Evolutionary conservation across 306 rosid species (phyloP).

Genomic region (Chamaecrista fasciculata): DNA sequence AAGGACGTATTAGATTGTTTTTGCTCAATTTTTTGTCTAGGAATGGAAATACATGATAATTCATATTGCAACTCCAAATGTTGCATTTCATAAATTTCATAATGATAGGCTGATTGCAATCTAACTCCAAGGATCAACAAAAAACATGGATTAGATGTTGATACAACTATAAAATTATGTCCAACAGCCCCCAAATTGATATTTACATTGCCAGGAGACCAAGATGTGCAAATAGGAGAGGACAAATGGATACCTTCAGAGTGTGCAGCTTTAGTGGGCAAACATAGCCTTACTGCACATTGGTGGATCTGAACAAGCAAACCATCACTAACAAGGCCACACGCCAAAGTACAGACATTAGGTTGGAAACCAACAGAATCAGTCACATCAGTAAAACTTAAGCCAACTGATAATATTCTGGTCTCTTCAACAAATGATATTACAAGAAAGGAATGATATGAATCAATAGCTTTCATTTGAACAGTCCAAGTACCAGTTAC

Average conservation of each 20-base stretch:
- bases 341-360: slow-evolving; percentile 82
- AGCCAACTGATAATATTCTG: slow-evolving; percentile 87
- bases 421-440: slow-evolving; percentile 95
- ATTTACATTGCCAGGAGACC: slow-evolving; percentile 66
- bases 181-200: slow-evolving; percentile 97
- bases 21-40: slow-evolving; percentile 45
- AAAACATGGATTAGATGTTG: slow-evolving; percentile 89
- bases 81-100: slow-evolving; percentile 82
- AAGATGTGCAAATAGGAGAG: slow-evolving; percentile 76
- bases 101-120: slow-evolving; percentile 46
- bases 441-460: slow-evolving; percentile 81
- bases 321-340: slow-evolving; percentile 78
- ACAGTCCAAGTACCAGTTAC: slow-evolving; percentile 83
- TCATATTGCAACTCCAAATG: slow-evolving; percentile 72
- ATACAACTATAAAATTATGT: slow-evolving; percentile 74
- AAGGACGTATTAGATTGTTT: slow-evolving; percentile 38
- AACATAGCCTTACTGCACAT: slow-evolving; percentile 76
- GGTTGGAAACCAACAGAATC: slow-evolving; percentile 95
- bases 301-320: slow-evolving; percentile 81
- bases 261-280: slow-evolving; percentile 85
- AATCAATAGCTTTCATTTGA: slow-evolving; percentile 70
- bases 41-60: slow-evolving; percentile 88
- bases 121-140: slow-evolving; percentile 79
- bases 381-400: slow-evolving; percentile 91
- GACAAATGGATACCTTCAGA: slow-evolving; percentile 63